Base-by-base conservation (phyloP, 257 asterid genomes). In the Osmanthus fragrans region DNA sequence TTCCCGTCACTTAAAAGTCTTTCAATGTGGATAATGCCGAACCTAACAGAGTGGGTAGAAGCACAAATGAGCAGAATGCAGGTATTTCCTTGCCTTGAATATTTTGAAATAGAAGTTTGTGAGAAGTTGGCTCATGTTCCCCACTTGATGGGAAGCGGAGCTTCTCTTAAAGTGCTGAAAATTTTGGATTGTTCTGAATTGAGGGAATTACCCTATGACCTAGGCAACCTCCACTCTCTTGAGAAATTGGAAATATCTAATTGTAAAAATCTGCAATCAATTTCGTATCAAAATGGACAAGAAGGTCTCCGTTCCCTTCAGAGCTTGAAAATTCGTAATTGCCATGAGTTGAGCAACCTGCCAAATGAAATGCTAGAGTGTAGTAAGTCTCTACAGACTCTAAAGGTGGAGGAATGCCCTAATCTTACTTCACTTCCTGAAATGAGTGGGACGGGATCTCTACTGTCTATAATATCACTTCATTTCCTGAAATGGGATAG, bases 21-120 rank as follows among this genome's bases (percentile, higher is more conserved):
- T 1, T 0, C 0, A 8, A 39, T 39, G 9, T 0, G 0, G 0
- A 1, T 0, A 0, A 8, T 39, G 45, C 12, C 0, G 45, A 39
- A 39, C 45, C 45, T 71, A 30, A 73, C 45, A 39, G 45, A 39
- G 13, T 39, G 45, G 45, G 45, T 8, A 39, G 45, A 39, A 56
- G 30, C 40, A 25, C 42, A 29, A 47, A 63, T 10, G 49, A 12
- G 3, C 37, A n/a, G 21, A 18, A 25, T n/a, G 25, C 65, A 18
- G 10, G 83, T 65, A 2, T 84, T 86, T 84, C 83, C 85, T 15
- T 0, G 13, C 58, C 84, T 86, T 10, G 58, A 84, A 37, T 5
- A 23, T 4, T 73, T 86, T 79, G 4, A 0, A 0, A 51, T 80
- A 54, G 1, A 7, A 8, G 3, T 36, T 11, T 73, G 83, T 23